These are phyloP conservation scores for Zygnema circumcarinatum DNA, from an alignment of 139 green algal species.

Conservation along the genomic window DNA sequence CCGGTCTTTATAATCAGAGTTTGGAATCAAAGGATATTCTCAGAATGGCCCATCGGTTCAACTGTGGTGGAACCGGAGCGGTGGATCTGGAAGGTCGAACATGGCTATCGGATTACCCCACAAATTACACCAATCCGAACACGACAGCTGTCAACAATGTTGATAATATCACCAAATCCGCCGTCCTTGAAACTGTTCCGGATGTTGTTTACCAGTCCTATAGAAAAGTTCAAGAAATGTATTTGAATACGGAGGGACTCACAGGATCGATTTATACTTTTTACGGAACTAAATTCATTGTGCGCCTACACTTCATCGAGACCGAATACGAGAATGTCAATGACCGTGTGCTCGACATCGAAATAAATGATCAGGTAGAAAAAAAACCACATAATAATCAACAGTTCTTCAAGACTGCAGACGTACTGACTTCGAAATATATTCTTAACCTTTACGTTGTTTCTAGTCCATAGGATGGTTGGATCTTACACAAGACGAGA, in stretches of 20 bases:
- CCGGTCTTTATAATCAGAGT: not conserved
- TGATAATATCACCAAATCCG: not conserved
- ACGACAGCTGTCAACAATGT: not conserved
- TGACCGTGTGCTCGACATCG: constrained; percentile 12
- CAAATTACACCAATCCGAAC: constrained; percentile 11
- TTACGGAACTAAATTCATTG: not conserved
- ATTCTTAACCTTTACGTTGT: no score
- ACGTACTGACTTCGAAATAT: no score
- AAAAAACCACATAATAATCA: no score
- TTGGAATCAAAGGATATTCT: not conserved
- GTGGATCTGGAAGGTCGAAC: not conserved
- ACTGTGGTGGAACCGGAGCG: not conserved
- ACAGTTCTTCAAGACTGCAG: no score
- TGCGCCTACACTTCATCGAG: constrained; percentile 23
- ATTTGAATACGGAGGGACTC: not conserved
- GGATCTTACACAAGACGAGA: no score
- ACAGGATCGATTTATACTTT: not conserved
- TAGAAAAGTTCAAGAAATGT: not conserved
- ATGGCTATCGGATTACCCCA: constrained; percentile 1
- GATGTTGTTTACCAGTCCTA: not conserved
- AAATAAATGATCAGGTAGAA: constrained; percentile 42
- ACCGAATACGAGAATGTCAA: not conserved
- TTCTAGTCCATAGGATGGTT: no score
- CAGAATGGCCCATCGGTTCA: not conserved
- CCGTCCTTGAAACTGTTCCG: not conserved